phyloP scores from a whole-genome alignment of 202 grass and related monocot species.

The Panicum hallii region DNA sequence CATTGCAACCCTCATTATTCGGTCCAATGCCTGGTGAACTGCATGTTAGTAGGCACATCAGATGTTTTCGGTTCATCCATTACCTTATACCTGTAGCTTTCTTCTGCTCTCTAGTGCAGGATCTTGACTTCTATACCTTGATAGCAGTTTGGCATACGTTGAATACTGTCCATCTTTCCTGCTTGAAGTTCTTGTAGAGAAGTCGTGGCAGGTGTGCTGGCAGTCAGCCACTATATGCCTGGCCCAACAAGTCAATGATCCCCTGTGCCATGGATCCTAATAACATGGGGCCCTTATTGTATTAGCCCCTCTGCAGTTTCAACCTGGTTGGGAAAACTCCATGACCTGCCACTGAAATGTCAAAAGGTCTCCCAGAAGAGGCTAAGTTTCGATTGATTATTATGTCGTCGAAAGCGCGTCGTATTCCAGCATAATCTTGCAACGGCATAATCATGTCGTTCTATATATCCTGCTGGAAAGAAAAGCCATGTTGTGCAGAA shows the following conservation, averaged over 20 bases:
- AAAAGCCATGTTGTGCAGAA: slow-evolving; percentile 47
- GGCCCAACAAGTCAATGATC: slow-evolving; percentile 38
- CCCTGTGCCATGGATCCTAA: slow-evolving; percentile 32
- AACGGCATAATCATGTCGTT: slow-evolving; percentile 34
- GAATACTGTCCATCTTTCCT: slow-evolving; percentile 34
- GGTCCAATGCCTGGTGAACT: slow-evolving; percentile 2
- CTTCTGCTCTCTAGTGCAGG: not conserved
- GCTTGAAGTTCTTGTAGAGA: slow-evolving; percentile 25
- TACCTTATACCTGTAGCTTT: slow-evolving; percentile 4
- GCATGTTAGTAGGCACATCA: slow-evolving; percentile 11
- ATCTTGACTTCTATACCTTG: slow-evolving; percentile 2
- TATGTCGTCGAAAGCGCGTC: slow-evolving; percentile 28
- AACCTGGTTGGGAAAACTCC: slow-evolving; percentile 14
- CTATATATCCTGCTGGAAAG: slow-evolving; percentile 9
- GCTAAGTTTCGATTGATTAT: not conserved
- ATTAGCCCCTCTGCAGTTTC: slow-evolving; percentile 8
- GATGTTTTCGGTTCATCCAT: not conserved
- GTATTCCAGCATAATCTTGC: slow-evolving; percentile 15
- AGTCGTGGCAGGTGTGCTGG: slow-evolving; percentile 48
- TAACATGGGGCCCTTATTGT: slow-evolving; percentile 30
- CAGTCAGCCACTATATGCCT: slow-evolving; percentile 16
- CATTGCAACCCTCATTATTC: not conserved
- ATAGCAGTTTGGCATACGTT: slow-evolving; percentile 1
- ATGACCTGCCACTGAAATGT: slow-evolving; percentile 41
- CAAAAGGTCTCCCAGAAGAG: slow-evolving; percentile 28